These are phyloP conservation scores for Trametes elegans DNA, from an alignment of 768 basidiomycete species.

Conservation along the genomic window DNA sequence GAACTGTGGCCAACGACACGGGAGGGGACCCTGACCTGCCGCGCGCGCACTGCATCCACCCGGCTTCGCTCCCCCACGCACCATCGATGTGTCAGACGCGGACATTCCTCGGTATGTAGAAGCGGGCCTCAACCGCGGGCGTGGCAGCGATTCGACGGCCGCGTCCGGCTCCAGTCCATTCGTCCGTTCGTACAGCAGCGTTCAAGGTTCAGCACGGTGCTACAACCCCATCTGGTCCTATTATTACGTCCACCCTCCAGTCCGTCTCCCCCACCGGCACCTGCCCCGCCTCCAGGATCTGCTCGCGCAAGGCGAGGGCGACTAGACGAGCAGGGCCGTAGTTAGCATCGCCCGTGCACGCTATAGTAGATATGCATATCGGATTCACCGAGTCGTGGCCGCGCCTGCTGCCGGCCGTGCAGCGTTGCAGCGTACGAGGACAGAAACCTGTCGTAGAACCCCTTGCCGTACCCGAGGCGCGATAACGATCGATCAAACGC, in stretches of 20 bases:
- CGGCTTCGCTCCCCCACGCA: slow-evolving; percentile 10
- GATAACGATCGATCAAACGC: slow-evolving; percentile 70
- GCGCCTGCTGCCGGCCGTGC: slow-evolving; percentile 43
- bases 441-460: slow-evolving; percentile 79
- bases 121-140: neutral
- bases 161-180: neutral
- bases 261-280: slow-evolving; percentile 58
- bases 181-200: neutral
- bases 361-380: slow-evolving; percentile 11
- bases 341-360: slow-evolving; percentile 4
- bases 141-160: slow-evolving; percentile 9
- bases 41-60: slow-evolving; percentile 1
- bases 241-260: slow-evolving; percentile 61
- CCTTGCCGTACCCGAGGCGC: slow-evolving; percentile 80
- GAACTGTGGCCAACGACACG: slow-evolving; percentile 1
- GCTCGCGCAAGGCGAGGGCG: slow-evolving; percentile 63
- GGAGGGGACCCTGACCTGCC: slow-evolving; percentile 1
- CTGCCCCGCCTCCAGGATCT: slow-evolving; percentile 48
- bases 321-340: slow-evolving; percentile 37
- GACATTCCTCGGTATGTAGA: slow-evolving; percentile 15
- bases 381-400: slow-evolving; percentile 58
- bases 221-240: slow-evolving; percentile 46
- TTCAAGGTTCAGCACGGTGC: slow-evolving; percentile 2
- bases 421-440: slow-evolving; percentile 42
- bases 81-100: slow-evolving; percentile 14